Evolutionary conservation across 306 rosid species (phyloP).

Genomic region (Pachyrhizus erosus): DNA sequence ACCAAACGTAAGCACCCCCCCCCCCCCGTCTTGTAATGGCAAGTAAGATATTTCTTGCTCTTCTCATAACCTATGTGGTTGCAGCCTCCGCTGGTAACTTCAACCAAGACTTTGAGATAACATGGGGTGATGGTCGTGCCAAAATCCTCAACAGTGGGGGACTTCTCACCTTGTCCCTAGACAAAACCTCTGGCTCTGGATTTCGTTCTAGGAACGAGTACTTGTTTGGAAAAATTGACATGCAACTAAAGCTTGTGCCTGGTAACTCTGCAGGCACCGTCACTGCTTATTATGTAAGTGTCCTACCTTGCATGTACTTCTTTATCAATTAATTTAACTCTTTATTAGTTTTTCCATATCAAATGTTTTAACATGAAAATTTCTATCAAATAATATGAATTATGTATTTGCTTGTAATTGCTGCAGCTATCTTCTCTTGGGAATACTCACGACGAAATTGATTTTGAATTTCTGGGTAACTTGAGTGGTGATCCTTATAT

Average conservation of each 20-base stretch:
- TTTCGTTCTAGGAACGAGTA: constrained; percentile 52
- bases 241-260: constrained; percentile 72
- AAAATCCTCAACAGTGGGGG: constrained; percentile 48
- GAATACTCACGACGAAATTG: constrained; percentile 65
- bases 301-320: neutral
- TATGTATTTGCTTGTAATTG: neutral
- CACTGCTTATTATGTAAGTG: constrained; percentile 64
- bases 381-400: neutral
- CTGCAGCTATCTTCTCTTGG: constrained; percentile 64
- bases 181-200: constrained; percentile 63
- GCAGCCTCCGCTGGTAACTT: constrained; percentile 53
- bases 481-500: constrained; percentile 72
- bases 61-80: constrained; percentile 4
- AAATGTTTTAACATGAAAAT: constrained; percentile 22
- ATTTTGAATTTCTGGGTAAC: constrained; percentile 74
- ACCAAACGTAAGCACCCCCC: constrained; percentile 13
- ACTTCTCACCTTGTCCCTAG: constrained; percentile 59
- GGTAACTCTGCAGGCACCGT: constrained; percentile 74
- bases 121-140: constrained; percentile 74
- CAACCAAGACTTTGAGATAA: constrained; percentile 58
- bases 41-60: constrained; percentile 14
- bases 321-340: neutral
- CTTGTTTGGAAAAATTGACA: constrained; percentile 70
- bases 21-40: constrained; percentile 36
- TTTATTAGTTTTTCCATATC: neutral